Evolutionary conservation across 345 rosid species (phyloP).

Genomic region (Microcos paniculata): DNA sequence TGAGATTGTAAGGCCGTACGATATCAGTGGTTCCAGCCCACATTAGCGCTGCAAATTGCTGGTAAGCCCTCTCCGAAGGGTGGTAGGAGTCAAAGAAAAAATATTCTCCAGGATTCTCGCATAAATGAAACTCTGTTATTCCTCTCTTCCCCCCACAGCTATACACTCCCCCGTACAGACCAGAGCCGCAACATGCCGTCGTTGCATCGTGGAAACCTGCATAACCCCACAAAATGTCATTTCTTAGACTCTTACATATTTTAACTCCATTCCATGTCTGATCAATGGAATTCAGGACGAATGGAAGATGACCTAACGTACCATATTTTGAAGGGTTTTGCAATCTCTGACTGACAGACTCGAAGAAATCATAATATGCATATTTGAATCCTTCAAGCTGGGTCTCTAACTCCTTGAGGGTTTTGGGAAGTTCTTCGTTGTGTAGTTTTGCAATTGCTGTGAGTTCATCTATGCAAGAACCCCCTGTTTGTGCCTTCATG

Average conservation of each 20-base stretch:
- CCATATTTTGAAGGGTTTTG: conserved; percentile 57
- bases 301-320: not conserved
- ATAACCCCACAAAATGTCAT: not conserved
- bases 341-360: conserved; percentile 42
- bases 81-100: conserved; percentile 77
- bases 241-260: too few relatives aligned
- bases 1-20: conserved; percentile 39
- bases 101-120: conserved; percentile 53
- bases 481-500: not conserved
- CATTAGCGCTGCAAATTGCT: conserved; percentile 48
- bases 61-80: conserved; percentile 54
- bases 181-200: conserved; percentile 77
- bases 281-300: too few relatives aligned
- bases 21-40: conserved; percentile 34
- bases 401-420: conserved; percentile 34
- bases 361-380: conserved; percentile 51
- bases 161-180: conserved; percentile 56
- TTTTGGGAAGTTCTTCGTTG: conserved; percentile 46
- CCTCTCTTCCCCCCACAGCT: conserved; percentile 79
- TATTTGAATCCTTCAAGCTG: conserved; percentile 62
- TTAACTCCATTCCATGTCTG: too few relatives aligned
- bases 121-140: conserved; percentile 49
- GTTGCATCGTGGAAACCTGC: conserved; percentile 67
- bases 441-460: conserved; percentile 51
- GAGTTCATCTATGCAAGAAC: conserved; percentile 42